Conservation (phyloP, 805 yeast species). For the Brettanomyces sp. region DNA sequence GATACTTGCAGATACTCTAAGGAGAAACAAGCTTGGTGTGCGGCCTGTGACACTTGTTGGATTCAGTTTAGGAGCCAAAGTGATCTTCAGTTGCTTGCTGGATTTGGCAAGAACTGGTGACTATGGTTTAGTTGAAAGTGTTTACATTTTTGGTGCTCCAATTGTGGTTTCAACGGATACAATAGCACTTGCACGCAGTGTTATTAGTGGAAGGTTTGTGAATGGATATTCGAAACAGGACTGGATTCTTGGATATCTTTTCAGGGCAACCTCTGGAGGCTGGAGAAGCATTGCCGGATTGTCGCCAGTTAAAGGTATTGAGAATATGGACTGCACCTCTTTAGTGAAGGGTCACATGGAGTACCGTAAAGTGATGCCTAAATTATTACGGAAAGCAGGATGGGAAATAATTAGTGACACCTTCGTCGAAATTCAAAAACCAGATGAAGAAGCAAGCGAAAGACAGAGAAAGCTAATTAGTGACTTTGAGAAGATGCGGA, state of each 20-base stretch:
- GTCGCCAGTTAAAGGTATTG: conserved; percentile 62
- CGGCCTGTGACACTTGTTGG: conserved; percentile 91
- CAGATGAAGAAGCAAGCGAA: conserved; percentile 80
- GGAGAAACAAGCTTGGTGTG: conserved; percentile 81
- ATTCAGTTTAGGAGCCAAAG: conserved; percentile 86
- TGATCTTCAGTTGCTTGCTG: conserved; percentile 79
- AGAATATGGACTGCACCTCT: conserved; percentile 82
- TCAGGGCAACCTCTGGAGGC: conserved; percentile 94
- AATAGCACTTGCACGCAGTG: conserved; percentile 67
- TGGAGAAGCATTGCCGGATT: conserved; percentile 85
- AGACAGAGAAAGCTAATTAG: conserved; percentile 71
- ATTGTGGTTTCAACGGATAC: conserved; percentile 72
- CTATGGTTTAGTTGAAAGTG: conserved; percentile 82
- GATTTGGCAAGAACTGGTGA: conserved; percentile 84
- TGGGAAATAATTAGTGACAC: conserved; percentile 85
- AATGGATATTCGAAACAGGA: conserved; percentile 89
- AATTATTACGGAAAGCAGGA: conserved; percentile 54
- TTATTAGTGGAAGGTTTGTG: conserved; percentile 81
- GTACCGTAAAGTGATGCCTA: conserved; percentile 92
- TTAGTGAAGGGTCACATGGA: conserved; percentile 93
- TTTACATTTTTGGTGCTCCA: conserved; percentile 81
- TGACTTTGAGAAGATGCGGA: conserved; percentile 54
- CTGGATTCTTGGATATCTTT: conserved; percentile 92
- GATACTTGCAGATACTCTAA: conserved; percentile 82
- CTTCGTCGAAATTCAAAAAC: conserved; percentile 92